These are phyloP conservation scores for Diaporthe vaccinii DNA, from an alignment of 2,329 filamentous ascomycete genomes.

Conservation along the genomic window DNA sequence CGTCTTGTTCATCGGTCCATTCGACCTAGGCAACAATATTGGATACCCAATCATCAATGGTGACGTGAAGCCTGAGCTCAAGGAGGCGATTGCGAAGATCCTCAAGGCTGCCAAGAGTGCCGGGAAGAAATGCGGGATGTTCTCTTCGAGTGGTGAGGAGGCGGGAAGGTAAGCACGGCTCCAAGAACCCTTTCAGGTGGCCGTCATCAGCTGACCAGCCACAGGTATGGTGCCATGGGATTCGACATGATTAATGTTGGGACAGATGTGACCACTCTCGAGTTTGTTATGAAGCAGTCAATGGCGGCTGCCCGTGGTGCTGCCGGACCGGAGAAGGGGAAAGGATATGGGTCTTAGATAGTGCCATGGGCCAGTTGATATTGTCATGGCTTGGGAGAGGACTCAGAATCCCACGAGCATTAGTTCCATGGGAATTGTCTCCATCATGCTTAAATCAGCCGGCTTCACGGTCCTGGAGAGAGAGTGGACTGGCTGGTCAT, in stretches of 20 bases:
- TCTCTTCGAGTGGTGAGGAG: constrained; percentile 68
- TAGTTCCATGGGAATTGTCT: not conserved
- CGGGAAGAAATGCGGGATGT: constrained; percentile 77
- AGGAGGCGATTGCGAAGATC: constrained; percentile 70
- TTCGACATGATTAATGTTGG: constrained; percentile 74
- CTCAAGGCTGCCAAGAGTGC: constrained; percentile 69
- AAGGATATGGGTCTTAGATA: constrained; percentile 56
- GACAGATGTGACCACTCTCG: constrained; percentile 67
- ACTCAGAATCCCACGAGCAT: not conserved
- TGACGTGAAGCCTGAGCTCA: constrained; percentile 69
- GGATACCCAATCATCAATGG: constrained; percentile 73
- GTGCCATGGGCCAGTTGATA: not conserved
- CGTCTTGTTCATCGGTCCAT: constrained; percentile 75
- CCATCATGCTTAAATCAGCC: not conserved
- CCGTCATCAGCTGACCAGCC: not conserved
- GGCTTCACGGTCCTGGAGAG: not conserved
- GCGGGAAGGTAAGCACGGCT: constrained; percentile 53
- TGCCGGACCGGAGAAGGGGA: constrained; percentile 52
- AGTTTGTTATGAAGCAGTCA: constrained; percentile 59
- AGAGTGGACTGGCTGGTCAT: not conserved
- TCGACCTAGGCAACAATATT: constrained; percentile 75
- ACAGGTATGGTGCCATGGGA: constrained; percentile 64
- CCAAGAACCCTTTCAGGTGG: no score
- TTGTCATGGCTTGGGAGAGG: not conserved
- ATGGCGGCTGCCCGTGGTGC: constrained; percentile 62